Base-by-base conservation (phyloP, 1,139 yeast genomes). In the Lizanozyma gosingica region DNA sequence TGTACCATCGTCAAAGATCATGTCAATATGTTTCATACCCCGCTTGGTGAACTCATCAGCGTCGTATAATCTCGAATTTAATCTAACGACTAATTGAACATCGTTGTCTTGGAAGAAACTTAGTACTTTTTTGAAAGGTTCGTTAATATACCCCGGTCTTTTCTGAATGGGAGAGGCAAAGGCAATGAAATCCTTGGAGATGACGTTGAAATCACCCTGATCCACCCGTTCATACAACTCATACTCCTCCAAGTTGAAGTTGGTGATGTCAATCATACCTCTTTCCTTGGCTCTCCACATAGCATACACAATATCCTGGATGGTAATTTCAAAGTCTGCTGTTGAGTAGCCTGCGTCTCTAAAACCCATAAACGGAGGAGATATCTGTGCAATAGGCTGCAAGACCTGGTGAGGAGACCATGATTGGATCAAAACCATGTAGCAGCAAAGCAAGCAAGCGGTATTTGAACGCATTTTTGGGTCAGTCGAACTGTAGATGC, bases 401-500 rank as follows among this genome's bases (percentile, higher is more conserved):
- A 92, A 67, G 0, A 92, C 98, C 59, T 92, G 92, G 60, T 92
- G 98, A 0, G 98, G 98, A 1, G 97, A 88, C 98, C 98, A 92
- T 15, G 90, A 83, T 59, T 92, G 98, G 15, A 92, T 90, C 45
- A 92, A 66, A 1, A 92, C 81, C 97, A 92, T 88, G 60, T 92
- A 92, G 54, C 97, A 87, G 49, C 96, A 86, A 42, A 92, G 68
- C 47, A 92, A 69, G 60, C 97, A 88, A 3, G 97, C 97, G 14
- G 97, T 94, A 56, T 94, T 92, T 9, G 97, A 81, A 51, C 98
- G 65, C 51, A 82, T 83, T 48, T 85, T 79, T 2, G 95, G 78
- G 35, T 84, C 80, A 0, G 92, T 79, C 2, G 87, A 73, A 15
- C 96, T 86, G 60, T 87, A 92, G 50, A 90, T 81, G 4, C 92